Conservation (phyloP, 2,329 filamentous ascomycete genomes). For the Coniella lustricola region DNA sequence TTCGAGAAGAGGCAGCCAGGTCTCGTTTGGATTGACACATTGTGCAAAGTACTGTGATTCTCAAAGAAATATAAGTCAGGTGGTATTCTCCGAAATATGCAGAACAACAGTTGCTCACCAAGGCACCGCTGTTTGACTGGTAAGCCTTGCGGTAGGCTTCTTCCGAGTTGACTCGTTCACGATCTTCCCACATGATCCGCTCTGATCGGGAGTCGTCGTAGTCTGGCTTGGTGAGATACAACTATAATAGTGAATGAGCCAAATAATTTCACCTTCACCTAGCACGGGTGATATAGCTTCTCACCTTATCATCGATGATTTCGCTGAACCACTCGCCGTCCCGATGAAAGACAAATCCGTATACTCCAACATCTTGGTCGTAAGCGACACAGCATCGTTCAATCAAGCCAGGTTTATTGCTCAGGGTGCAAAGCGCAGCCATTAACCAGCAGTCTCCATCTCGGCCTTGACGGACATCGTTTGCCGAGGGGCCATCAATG, state of each 20-base stretch:
- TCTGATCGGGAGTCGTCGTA: conserved; percentile 53
- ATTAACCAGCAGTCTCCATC: conserved; percentile 85
- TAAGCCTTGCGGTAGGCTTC: conserved; percentile 55
- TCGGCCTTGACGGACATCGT: conserved; percentile 71
- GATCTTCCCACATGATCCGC: conserved; percentile 38
- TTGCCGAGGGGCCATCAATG: conserved; percentile 67
- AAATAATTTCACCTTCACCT: too few relatives aligned
- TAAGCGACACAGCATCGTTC: conserved; percentile 66
- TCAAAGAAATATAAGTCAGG: background rate
- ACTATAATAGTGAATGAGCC: conserved; percentile 20
- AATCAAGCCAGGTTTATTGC: conserved; percentile 65
- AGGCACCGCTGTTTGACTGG: conserved; percentile 60
- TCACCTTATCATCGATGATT: conserved; percentile 49
- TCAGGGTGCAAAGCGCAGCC: conserved; percentile 69
- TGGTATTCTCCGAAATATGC: background rate
- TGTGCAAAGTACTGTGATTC: conserved; percentile 53
- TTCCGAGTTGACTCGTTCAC: conserved; percentile 44
- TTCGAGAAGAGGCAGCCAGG: conserved; percentile 65
- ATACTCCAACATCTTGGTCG: conserved; percentile 69
- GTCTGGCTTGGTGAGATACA: conserved; percentile 49
- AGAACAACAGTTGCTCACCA: conserved; percentile 28
- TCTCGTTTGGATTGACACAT: conserved; percentile 62
- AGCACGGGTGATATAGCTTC: background rate
- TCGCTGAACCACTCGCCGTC: conserved; percentile 67
- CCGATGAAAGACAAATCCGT: conserved; percentile 78